Conservation (phyloP, 2,329 filamentous ascomycete species). For the Fusarium sp. region DNA sequence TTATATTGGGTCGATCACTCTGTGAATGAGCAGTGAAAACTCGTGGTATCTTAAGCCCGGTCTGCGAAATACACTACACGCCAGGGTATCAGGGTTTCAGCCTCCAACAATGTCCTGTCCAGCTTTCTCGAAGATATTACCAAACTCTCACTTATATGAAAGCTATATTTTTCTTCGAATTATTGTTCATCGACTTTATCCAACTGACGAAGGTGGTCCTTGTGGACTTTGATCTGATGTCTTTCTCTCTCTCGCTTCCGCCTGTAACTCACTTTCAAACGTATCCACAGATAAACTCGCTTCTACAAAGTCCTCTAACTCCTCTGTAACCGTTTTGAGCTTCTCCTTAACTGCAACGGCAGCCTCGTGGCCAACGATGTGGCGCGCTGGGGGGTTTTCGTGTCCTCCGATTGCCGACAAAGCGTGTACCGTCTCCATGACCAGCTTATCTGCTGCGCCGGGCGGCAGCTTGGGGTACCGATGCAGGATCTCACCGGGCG, state of each 20-base stretch:
- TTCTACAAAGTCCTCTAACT: constrained; percentile 95
- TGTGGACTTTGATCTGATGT: constrained; percentile 44
- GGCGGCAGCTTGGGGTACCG: constrained; percentile 80
- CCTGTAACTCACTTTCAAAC: constrained; percentile 67
- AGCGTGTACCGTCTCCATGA: constrained; percentile 90
- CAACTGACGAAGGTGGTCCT: constrained; percentile 39
- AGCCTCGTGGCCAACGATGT: constrained; percentile 93
- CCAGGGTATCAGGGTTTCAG: constrained; percentile 19
- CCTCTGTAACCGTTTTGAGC: constrained; percentile 94
- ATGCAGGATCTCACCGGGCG: constrained; percentile 64
- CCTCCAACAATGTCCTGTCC: constrained; percentile 1
- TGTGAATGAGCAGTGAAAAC: not conserved
- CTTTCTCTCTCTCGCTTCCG: constrained; percentile 61
- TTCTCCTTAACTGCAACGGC: constrained; percentile 93
- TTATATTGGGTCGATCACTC: not conserved
- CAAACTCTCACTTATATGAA: not conserved
- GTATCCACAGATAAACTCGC: constrained; percentile 88
- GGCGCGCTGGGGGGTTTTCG: constrained; percentile 92
- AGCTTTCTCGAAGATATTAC: not conserved
- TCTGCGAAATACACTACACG: constrained; percentile 3
- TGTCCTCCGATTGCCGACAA: constrained; percentile 93
- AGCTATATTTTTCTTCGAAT: not conserved
- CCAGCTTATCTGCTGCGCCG: constrained; percentile 76
- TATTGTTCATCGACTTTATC: constrained; percentile 4
- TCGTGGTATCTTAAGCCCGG: constrained; percentile 16